Conservation (phyloP, 2,329 filamentous ascomycete species). For the Alternaria conjuncta region DNA sequence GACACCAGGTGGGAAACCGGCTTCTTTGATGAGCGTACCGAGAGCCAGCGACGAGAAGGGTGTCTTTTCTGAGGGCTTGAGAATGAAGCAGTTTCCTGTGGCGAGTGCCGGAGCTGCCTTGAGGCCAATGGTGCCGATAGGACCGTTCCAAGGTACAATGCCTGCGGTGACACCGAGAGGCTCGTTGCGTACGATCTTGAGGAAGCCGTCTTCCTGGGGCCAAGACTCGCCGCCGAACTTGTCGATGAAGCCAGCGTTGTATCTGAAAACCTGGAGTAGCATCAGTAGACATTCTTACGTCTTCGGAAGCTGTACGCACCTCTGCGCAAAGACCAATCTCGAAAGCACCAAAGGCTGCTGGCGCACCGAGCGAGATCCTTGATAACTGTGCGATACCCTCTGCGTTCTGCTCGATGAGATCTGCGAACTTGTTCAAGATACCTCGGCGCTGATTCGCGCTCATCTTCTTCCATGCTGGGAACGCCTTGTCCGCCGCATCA, state of each 20-base stretch:
- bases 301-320: constrained; percentile 13
- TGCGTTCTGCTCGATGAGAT: constrained; percentile 36
- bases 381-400: constrained; percentile 41
- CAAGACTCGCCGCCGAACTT: constrained; percentile 45
- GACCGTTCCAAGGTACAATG: constrained; percentile 53
- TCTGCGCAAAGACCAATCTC: constrained; percentile 51
- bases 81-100: constrained; percentile 46
- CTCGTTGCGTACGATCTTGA: constrained; percentile 52
- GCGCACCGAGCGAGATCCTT: constrained; percentile 56
- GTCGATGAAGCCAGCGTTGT: constrained; percentile 46
- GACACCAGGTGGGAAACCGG: constrained; percentile 51
- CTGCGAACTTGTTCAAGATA: constrained; percentile 44
- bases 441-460: constrained; percentile 31
- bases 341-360: constrained; percentile 54
- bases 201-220: constrained; percentile 56
- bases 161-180: constrained; percentile 52
- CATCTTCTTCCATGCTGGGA: constrained; percentile 51
- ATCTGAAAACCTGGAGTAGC: constrained; percentile 32
- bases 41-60: constrained; percentile 44
- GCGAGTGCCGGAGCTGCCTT: constrained; percentile 47
- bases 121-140: constrained; percentile 47
- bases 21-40: constrained; percentile 43
- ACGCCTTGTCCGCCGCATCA: constrained; percentile 57
- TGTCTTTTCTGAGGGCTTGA: constrained; percentile 48
- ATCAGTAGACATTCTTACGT: background rate